Evolutionary conservation across 2,329 filamentous ascomycete species (phyloP).

Genomic region (Aspergillus amoenus): DNA sequence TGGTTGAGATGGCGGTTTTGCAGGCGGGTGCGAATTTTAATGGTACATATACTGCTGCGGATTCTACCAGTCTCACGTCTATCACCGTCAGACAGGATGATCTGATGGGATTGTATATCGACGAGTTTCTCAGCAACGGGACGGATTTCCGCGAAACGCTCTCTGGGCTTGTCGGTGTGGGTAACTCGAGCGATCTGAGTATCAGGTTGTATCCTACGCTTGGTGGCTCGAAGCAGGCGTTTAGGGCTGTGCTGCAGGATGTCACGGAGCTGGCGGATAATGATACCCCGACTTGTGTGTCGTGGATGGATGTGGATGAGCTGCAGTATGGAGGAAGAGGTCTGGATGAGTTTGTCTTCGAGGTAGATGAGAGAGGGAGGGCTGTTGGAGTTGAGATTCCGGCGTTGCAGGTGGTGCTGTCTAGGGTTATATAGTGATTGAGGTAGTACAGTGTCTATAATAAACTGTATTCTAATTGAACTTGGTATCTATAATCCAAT

Average conservation of each 20-base stretch:
- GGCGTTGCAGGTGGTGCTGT: background rate
- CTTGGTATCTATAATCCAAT: too few species aligned
- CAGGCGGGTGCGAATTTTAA: background rate
- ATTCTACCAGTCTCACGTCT: background rate
- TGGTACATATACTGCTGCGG: background rate
- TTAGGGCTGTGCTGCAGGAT: slow-evolving; percentile 22
- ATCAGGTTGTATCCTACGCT: slow-evolving; percentile 10
- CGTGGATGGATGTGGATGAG: slow-evolving; percentile 26
- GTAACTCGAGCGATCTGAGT: background rate
- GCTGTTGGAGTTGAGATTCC: slow-evolving; percentile 22
- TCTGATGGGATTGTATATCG: slow-evolving; percentile 2
- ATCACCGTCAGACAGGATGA: background rate
- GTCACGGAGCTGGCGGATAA: slow-evolving; percentile 24
- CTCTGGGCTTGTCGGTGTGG: background rate
- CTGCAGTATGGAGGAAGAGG: slow-evolving; percentile 18
- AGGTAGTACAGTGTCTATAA: too few species aligned
- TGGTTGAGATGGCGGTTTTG: slow-evolving; percentile 18
- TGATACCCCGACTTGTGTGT: slow-evolving; percentile 27
- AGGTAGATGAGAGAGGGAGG: slow-evolving; percentile 17
- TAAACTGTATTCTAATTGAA: too few species aligned
- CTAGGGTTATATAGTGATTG: too few species aligned
- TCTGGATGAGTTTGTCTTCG: slow-evolving; percentile 28
- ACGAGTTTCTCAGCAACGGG: slow-evolving; percentile 2
- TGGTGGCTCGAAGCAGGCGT: slow-evolving; percentile 13
- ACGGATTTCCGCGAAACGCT: slow-evolving; percentile 3